Evolutionary conservation across 805 yeast species (phyloP), one percentile per base, ranked within the genome.

Genomic region (Suhomyces faveliae): DNA sequence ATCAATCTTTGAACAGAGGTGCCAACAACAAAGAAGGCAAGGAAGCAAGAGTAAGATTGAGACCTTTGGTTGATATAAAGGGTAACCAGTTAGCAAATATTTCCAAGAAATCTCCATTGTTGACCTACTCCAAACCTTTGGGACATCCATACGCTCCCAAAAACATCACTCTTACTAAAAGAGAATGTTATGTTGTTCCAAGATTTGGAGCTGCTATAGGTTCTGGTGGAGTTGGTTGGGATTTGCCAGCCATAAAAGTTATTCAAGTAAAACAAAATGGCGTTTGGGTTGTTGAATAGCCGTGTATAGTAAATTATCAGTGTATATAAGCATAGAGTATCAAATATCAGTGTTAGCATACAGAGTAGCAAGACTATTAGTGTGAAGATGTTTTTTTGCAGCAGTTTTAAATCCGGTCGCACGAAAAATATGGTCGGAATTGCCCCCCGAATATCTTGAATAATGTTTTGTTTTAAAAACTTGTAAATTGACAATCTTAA

Each of bases 151-250:
- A 89, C 59, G 95, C 89, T 1, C 95, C 96, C 1, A 85, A 84
- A 59, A 73, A 77, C 53, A 58, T 87, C 12, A 71, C 81, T 3
- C 70, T 87, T 0, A 79, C 83, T 2, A 85, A 84, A 58, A 74
- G 97, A 55, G 91, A 86, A 59, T 88, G 95, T 56, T 91, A 89
- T 68, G 97, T 91, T 12, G 84, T 89, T 43, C 97, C 98, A 1
- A 71, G 97, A 47, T 82, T 87, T 61, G 97, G 97, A 3, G 91
- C 95, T 9, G 77, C 83, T 5, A 73, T 85, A 38, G 96, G 96
- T 9, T 77, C 83, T 35, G 97, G 96, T 17, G 87, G 89, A 19
- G 74, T 85, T 22, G 96, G 96, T 7, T 92, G 97, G 96, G 97
- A 92, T 57, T 67, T 92, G 44, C 77, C 78, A 5, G 96, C 94